Conservation (phyloP, 78 protist species). For the Polysphondylium violaceum region DNA sequence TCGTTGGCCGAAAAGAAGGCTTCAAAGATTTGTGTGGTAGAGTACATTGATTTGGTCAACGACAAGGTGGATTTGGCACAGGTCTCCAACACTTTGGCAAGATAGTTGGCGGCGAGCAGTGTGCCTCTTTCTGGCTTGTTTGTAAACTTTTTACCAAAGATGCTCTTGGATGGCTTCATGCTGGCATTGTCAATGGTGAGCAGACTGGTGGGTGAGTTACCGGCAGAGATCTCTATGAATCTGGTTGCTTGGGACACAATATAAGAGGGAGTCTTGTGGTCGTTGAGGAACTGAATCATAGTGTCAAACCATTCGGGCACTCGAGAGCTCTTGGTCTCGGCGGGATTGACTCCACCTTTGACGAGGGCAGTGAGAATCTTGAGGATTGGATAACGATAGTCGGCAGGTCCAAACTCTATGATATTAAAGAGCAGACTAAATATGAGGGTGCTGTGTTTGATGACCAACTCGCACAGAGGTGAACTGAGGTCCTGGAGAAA, state of each 20-base stretch:
- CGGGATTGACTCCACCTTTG: conserved; percentile 73
- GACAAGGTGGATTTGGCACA: not conserved
- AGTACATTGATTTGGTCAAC: conserved; percentile 57
- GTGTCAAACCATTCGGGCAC: conserved; percentile 76
- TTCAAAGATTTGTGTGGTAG: conserved; percentile 68
- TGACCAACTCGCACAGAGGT: conserved; percentile 43
- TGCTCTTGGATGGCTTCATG: conserved; percentile 47
- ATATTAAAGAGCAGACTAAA: conserved; percentile 52
- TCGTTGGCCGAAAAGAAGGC: conserved; percentile 57
- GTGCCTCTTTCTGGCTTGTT: conserved; percentile 74
- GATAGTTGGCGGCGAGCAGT: conserved; percentile 1
- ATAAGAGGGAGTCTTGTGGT: conserved; percentile 64
- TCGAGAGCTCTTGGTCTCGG: conserved; percentile 42
- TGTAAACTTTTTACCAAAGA: conserved; percentile 29
- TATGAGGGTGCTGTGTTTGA: conserved; percentile 27
- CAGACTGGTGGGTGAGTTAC: conserved; percentile 48
- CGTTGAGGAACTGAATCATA: conserved; percentile 43
- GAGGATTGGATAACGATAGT: conserved; percentile 58
- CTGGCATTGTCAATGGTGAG: conserved; percentile 47
- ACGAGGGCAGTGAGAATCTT: conserved; percentile 35
- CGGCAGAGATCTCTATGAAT: conserved; percentile 44
- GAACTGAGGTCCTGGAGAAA: conserved; percentile 11
- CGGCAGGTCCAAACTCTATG: conserved; percentile 52
- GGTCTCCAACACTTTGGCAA: conserved; percentile 42
- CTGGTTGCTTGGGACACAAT: conserved; percentile 55